A percentile compares a stretch with the other conserved stretches of the same genome.
Evolutionary conservation across 306 rosid genomes (phyloP).

Genomic region (Cicer yamashitae): DNA sequence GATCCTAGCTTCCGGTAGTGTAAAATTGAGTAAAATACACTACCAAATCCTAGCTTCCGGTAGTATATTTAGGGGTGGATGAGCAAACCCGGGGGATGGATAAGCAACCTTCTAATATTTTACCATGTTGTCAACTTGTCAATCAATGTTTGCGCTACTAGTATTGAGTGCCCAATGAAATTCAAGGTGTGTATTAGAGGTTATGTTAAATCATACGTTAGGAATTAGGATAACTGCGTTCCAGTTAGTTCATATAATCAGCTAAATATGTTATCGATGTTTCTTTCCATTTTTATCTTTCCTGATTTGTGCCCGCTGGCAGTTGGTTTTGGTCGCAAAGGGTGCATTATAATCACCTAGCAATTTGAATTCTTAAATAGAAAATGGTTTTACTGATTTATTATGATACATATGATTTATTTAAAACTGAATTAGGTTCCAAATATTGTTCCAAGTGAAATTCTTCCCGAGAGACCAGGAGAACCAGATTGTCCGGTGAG

Average conservation of each 20-base stretch:
- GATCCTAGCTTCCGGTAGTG: no score
- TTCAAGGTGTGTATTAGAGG: conserved; percentile 9
- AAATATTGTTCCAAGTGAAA: conserved; percentile 61
- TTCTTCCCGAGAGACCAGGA: conserved; percentile 90
- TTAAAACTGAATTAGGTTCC: conserved; percentile 66
- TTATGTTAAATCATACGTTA: conserved; percentile 25
- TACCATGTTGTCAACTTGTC: conserved; percentile 25
- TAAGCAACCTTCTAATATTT: background rate
- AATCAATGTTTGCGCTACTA: conserved; percentile 29
- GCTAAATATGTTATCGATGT: conserved; percentile 21
- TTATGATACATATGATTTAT: conserved; percentile 36
- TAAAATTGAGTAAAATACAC: no score
- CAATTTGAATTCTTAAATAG: conserved; percentile 11
- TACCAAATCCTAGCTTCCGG: no score
- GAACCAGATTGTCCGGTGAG: conserved; percentile 95
- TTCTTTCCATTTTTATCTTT: conserved; percentile 14
- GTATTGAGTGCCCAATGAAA: conserved; percentile 25
- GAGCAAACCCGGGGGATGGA: no score
- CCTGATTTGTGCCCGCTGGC: conserved; percentile 17
- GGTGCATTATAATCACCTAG: conserved; percentile 29
- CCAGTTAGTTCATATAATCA: conserved; percentile 34
- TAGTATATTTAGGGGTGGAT: no score
- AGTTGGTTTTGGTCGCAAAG: conserved; percentile 33
- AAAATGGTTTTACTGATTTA: conserved; percentile 37
- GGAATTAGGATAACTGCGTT: conserved; percentile 8